Evolutionary conservation across 805 yeast genomes (phyloP).

Genomic region (Pichia ethanolica): DNA sequence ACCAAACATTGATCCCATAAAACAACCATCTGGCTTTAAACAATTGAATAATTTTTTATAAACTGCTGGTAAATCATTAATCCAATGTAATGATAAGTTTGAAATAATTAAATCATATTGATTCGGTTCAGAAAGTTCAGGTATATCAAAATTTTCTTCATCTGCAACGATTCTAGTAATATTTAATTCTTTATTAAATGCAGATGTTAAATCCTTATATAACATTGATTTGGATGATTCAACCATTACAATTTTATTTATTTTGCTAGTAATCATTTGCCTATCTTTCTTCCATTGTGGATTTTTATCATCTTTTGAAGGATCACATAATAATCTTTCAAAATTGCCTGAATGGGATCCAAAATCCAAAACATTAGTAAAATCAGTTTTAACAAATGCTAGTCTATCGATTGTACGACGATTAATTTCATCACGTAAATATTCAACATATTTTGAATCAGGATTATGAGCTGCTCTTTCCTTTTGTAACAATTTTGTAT

Average conservation of each 20-base stretch:
- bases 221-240: conserved; percentile 54
- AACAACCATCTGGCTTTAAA: conserved; percentile 72
- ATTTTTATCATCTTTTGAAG: conserved; percentile 28
- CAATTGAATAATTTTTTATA: conserved; percentile 48
- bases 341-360: conserved; percentile 68
- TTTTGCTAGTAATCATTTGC: conserved; percentile 41
- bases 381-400: conserved; percentile 61
- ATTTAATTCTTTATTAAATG: conserved; percentile 37
- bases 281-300: conserved; percentile 45
- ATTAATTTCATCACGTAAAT: conserved; percentile 69
- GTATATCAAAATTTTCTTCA: conserved; percentile 54
- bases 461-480: conserved; percentile 39
- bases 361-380: conserved; percentile 55
- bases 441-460: conserved; percentile 54
- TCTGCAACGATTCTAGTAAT: conserved; percentile 51
- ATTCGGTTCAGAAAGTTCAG: conserved; percentile 31
- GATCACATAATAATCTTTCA: conserved; percentile 29
- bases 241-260: conserved; percentile 53
- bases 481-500: conserved; percentile 54
- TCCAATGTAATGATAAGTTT: conserved; percentile 75
- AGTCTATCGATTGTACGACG: conserved; percentile 65
- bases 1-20: conserved; percentile 74
- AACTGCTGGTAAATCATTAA: conserved; percentile 70
- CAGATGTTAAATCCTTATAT: conserved; percentile 40
- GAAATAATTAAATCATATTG: conserved; percentile 65